Conservation (phyloP, 805 yeast genomes). For the Hanseniaspora taiwanica region DNA sequence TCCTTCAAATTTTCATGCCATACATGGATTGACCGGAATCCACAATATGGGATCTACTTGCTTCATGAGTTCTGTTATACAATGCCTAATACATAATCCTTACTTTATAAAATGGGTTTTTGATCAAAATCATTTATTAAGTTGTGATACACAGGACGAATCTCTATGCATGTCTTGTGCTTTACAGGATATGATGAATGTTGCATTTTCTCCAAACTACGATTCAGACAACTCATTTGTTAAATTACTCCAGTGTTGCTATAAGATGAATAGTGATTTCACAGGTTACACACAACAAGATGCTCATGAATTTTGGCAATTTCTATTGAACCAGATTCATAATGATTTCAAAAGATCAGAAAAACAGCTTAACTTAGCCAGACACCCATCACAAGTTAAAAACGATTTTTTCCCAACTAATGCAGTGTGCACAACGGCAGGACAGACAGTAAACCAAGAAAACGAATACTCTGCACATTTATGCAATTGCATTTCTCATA, state of each 20-base stretch:
- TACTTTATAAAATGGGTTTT: constrained; percentile 65
- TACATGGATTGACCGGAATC: constrained; percentile 76
- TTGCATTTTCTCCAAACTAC: constrained; percentile 34
- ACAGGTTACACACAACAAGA: constrained; percentile 98
- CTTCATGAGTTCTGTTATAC: constrained; percentile 88
- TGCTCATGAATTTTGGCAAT: constrained; percentile 97
- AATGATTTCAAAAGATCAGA: constrained; percentile 17
- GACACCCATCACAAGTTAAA: no score
- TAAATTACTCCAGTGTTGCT: constrained; percentile 66
- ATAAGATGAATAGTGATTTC: constrained; percentile 63
- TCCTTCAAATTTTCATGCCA: constrained; percentile 32
- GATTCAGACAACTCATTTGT: constrained; percentile 52
- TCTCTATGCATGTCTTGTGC: constrained; percentile 68
- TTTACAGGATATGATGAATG: constrained; percentile 61
- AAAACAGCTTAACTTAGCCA: not conserved
- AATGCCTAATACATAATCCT: constrained; percentile 84
- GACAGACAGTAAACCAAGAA: constrained; percentile 7
- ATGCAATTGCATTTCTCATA: constrained; percentile 75
- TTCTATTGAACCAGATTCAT: constrained; percentile 75
- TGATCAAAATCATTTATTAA: constrained; percentile 24
- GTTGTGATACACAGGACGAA: constrained; percentile 18
- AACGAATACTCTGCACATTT: constrained; percentile 6
- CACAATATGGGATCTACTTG: constrained; percentile 95
- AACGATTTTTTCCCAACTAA: no score
- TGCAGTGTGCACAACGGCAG: constrained; percentile 8